A percentile compares a stretch with the other conserved stretches of the same genome.
These are phyloP conservation scores for Talaromyces sp. DNA, from an alignment of 2,329 filamentous ascomycete species.

Conservation along the genomic window DNA sequence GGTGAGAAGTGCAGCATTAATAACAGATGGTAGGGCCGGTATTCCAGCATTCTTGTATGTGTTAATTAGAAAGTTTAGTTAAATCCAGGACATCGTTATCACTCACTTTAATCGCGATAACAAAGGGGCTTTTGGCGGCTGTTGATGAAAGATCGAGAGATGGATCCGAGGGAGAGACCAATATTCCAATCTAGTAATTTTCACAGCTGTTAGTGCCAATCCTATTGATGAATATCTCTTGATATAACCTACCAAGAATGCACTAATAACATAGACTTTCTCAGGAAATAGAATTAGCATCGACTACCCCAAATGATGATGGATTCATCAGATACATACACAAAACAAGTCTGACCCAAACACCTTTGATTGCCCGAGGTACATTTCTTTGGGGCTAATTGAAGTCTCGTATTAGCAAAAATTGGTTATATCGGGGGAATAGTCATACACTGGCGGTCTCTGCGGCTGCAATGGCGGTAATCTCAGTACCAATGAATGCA, in stretches of 20 bases:
- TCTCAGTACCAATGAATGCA: slow-evolving; percentile 16
- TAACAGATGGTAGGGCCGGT: slow-evolving; percentile 57
- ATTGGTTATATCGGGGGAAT: not conserved
- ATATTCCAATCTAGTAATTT: slow-evolving; percentile 10
- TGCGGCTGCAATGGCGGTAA: slow-evolving; percentile 15
- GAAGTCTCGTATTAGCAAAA: not conserved
- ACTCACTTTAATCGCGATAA: slow-evolving; percentile 30
- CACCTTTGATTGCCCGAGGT: slow-evolving; percentile 14
- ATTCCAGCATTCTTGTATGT: slow-evolving; percentile 50
- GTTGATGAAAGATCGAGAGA: slow-evolving; percentile 29
- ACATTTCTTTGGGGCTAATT: slow-evolving; percentile 14
- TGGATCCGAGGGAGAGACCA: slow-evolving; percentile 14
- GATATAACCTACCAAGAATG: slow-evolving; percentile 1
- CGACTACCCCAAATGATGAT: not conserved
- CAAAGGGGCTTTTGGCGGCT: slow-evolving; percentile 45
- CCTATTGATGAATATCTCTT: too few relatives aligned
- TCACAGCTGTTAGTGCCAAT: not conserved
- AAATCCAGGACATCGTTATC: not conserved
- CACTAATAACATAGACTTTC: slow-evolving; percentile 6
- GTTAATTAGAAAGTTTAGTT: not conserved
- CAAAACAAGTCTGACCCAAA: slow-evolving; percentile 15
- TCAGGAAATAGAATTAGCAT: not conserved
- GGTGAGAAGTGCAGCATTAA: slow-evolving; percentile 72
- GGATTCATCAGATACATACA: slow-evolving; percentile 10
- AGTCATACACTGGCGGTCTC: slow-evolving; percentile 13